Conservation (phyloP, 805 yeast genomes). For the Ogataea haglerorum region DNA sequence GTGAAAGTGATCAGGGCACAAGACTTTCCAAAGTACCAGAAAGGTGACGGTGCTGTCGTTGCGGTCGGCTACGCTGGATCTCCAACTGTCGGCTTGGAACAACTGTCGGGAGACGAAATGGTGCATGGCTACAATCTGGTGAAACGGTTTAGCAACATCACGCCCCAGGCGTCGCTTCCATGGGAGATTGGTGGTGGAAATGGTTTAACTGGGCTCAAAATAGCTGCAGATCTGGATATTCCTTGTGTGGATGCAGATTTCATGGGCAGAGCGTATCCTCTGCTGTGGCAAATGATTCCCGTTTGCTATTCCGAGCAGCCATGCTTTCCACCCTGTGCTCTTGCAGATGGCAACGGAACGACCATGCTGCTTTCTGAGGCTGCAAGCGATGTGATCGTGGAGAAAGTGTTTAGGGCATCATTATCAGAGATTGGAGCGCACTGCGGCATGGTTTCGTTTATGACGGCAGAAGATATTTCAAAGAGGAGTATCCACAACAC, state of each 20-base stretch:
- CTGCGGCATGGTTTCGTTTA: conserved; percentile 29
- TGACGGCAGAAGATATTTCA: not conserved
- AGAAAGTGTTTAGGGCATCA: conserved; percentile 38
- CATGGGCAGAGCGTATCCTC: conserved; percentile 49
- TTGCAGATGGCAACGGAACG: conserved; percentile 42
- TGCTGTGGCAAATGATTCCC: conserved; percentile 37
- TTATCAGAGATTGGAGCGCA: conserved; percentile 39
- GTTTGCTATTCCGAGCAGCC: conserved; percentile 43
- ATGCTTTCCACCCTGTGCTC: conserved; percentile 26
- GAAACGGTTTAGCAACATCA: conserved; percentile 26
- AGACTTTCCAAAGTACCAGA: conserved; percentile 25
- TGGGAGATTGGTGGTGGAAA: conserved; percentile 45
- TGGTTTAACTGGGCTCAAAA: conserved; percentile 34
- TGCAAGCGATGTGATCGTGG: conserved; percentile 33
- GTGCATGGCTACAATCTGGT: conserved; percentile 28
- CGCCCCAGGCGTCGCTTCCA: conserved; percentile 33
- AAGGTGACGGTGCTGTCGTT: conserved; percentile 29
- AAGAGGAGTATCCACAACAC: conserved; percentile 34
- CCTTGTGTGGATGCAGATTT: conserved; percentile 39
- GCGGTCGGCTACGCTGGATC: conserved; percentile 42
- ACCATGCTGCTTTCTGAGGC: conserved; percentile 31
- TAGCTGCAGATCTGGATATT: conserved; percentile 17
- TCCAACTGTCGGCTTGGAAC: conserved; percentile 44
- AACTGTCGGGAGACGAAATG: conserved; percentile 38
- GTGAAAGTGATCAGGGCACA: conserved; percentile 34